A percentile compares a stretch with the other conserved stretches of the same genome.
Conservation (phyloP, 2,329 filamentous ascomycete genomes). For the Dothideomycetes sp. region DNA sequence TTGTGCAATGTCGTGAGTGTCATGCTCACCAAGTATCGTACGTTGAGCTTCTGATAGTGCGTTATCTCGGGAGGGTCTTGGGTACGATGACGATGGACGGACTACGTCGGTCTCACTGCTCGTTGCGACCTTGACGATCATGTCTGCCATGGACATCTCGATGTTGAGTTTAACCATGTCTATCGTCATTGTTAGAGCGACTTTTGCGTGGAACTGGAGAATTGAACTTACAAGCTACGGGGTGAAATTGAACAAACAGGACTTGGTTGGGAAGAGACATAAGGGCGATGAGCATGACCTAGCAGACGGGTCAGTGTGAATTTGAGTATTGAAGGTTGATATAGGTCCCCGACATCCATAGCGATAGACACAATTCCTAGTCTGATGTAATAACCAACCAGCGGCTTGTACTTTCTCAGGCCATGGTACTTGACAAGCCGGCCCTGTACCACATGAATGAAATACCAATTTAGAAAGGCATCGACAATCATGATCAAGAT, state of each 20-base stretch:
- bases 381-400: constrained; percentile 42
- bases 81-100: not conserved
- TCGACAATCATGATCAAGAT: constrained; percentile 31
- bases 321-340: not conserved
- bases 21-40: not conserved
- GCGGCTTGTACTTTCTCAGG: constrained; percentile 42
- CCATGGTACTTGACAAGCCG: constrained; percentile 39
- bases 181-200: not conserved
- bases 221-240: constrained; percentile 22
- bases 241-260: constrained; percentile 41
- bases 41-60: not conserved
- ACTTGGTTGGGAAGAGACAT: constrained; percentile 8
- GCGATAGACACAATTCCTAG: constrained; percentile 41
- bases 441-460: constrained; percentile 35
- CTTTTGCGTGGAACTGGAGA: not conserved
- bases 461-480: constrained; percentile 30
- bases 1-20: constrained; percentile 1
- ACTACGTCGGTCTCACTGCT: constrained; percentile 5
- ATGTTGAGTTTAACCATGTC: constrained; percentile 42
- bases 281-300: constrained; percentile 12
- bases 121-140: constrained; percentile 34
- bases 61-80: not conserved
- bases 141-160: constrained; percentile 37
- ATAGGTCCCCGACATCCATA: constrained; percentile 37
- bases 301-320: not conserved